Percentiles rank a stretch among this genome's conserved stretches.
Conservation (phyloP, 2,329 filamentous ascomycete species). For the Geoglossum cookeanum region DNA sequence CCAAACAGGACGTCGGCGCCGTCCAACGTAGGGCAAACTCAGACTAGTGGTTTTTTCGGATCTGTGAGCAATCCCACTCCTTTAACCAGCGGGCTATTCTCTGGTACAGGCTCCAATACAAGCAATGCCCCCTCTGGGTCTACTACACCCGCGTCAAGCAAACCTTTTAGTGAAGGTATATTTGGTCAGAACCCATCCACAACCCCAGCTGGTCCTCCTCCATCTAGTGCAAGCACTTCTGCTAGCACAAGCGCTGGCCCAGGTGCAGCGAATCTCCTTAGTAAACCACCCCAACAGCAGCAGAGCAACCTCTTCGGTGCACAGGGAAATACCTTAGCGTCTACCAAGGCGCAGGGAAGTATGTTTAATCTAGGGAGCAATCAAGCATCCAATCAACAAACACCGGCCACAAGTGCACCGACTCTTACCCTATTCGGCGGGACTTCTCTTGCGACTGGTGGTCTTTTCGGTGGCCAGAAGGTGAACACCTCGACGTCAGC, state of each 20-base stretch:
- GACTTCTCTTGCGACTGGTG: neutral
- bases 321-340: neutral
- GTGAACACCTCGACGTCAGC: neutral
- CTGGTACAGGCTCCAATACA: slow-evolving; percentile 9
- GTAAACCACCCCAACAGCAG: neutral
- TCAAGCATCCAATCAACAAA: neutral
- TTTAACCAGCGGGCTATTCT: slow-evolving; percentile 17
- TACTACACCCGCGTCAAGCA: slow-evolving; percentile 20
- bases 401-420: neutral
- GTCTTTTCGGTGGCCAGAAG: neutral
- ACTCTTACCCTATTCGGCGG: neutral
- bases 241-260: neutral
- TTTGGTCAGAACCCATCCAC: slow-evolving; percentile 22
- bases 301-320: neutral
- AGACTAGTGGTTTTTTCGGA: slow-evolving; percentile 18
- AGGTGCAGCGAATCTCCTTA: neutral
- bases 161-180: slow-evolving; percentile 6
- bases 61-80: slow-evolving; percentile 7
- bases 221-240: slow-evolving; percentile 11
- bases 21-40: slow-evolving; percentile 16
- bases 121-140: slow-evolving; percentile 1
- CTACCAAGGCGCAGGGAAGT: neutral
- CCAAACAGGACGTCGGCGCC: slow-evolving; percentile 18
- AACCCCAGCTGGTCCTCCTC: slow-evolving; percentile 31
- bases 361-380: neutral